Evolutionary conservation across 2,329 filamentous ascomycete species (phyloP), one percentile per base, ranked within the genome.

Genomic region (Pseudogymnoascus sp.): DNA sequence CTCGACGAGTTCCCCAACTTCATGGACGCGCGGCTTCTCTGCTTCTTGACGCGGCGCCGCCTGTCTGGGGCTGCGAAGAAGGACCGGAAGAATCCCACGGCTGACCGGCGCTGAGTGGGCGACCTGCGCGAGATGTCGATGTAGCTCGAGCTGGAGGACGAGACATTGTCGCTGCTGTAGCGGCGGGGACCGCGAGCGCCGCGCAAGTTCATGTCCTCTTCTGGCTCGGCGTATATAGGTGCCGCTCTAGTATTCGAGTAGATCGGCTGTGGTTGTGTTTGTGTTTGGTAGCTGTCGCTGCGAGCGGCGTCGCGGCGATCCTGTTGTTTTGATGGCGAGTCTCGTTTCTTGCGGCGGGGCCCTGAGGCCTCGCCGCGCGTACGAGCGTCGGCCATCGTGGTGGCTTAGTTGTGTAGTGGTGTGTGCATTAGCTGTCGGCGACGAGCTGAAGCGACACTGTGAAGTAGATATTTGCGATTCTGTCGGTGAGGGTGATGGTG

Each of bases 11-110:
- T 88, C 62, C 77, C 79, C 68, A 85, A 81, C 63, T 80, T 82
- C 44, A 87, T 79, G 62, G 88, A 80, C 64, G 84, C 80, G 25
- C 73, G 74, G 62, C 72, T 75, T 40, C 79, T 78, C 67, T 77
- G 79, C 67, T 78, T 79, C 63, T 78, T 79, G 67, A 78, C 76
- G 42, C 72, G 72, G 64, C 68, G 70, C 25, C 76, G 77, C 36
- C 81, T 82, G 68, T 86, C 84, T 12, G 83, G 82, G 5, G 84
- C 78, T 4, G 79, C 83, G 72, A 89, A 89, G 70, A 90, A 89
- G 14, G 84, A 80, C 63, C 77, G 76, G 46, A 91, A 76, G 62
- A 85, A 79, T 40, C 86, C 83, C 65, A 82, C 79, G 36, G 16
- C 34, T 14, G 31, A 31, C 42, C 78, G 76, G 62, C 79, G 76